These are phyloP conservation scores for Pestalotiopsis sp. DNA, from an alignment of 2,329 filamentous ascomycete genomes.

Conservation along the genomic window DNA sequence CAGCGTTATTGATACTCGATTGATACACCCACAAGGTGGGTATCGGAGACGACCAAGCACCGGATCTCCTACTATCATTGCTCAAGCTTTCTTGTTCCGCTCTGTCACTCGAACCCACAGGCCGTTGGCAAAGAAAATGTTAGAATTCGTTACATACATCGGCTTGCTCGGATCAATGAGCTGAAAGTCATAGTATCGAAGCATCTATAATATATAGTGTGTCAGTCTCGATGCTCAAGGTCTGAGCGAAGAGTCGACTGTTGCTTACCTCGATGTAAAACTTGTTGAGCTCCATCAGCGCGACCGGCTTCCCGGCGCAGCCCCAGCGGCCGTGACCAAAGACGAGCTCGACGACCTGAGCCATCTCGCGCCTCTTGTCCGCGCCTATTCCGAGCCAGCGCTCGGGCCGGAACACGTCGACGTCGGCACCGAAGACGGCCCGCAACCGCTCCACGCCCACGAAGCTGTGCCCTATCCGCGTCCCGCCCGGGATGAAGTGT, in stretches of 20 bases:
- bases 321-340: slow-evolving; percentile 39
- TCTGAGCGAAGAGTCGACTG: neutral
- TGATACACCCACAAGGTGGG: no score
- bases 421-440: slow-evolving; percentile 14
- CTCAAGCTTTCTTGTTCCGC: neutral
- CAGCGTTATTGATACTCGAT: no score
- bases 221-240: neutral
- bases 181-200: slow-evolving; percentile 16
- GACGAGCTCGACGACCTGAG: slow-evolving; percentile 34
- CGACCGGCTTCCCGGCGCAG: slow-evolving; percentile 42
- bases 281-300: slow-evolving; percentile 43
- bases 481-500: slow-evolving; percentile 14
- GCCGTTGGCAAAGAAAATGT: neutral
- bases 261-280: slow-evolving; percentile 38
- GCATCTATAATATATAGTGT: neutral
- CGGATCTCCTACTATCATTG: no score
- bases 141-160: neutral
- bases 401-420: slow-evolving; percentile 16
- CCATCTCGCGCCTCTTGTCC: slow-evolving; percentile 27
- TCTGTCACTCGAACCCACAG: slow-evolving; percentile 9
- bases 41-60: no score
- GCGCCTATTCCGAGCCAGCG: slow-evolving; percentile 20
- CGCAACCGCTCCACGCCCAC: slow-evolving; percentile 11
- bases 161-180: slow-evolving; percentile 13
- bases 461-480: slow-evolving; percentile 12